Base-by-base conservation (phyloP, 768 basidiomycete genomes). In the Boletus huronensis region DNA sequence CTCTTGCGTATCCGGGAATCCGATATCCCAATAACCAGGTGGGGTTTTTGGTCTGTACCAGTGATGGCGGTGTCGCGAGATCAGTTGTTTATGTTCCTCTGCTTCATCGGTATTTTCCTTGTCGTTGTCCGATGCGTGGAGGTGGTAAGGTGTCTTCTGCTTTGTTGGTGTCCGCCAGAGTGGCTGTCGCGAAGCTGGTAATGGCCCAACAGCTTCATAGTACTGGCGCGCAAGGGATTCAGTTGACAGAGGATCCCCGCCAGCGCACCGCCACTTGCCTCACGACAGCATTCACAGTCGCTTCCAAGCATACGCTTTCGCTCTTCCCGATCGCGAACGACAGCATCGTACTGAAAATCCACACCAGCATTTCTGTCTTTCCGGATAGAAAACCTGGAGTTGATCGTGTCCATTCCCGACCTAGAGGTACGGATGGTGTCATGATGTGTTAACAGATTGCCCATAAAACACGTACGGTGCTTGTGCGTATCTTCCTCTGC, bases 21-120 rank as follows among this genome's bases (percentile, higher is more conserved):
- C 92, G 53, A 95, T 93, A 52, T 86, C 78, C 90, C 93, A 95
- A 70, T 90, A 96, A 16, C 83, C 84, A 1, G 91, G 92, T 11
- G 94, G 94, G 2, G 91, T 93, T 47, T 76, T 79, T 1, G 84
- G 77, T 43, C 82, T 77, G 28, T 76, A 77, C 89, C 88, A 92
- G 19, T 84, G 78, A 54, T 84, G 78, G 16, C 87, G 78, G 67
- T 91, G 89, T 29, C 85, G 77, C 35, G 87, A 90, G 47, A 91
- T 85, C 7, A 76, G 72, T 57, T 88, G 79, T 70, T 82, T 83
- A 65, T 89, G 90, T n/a, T 76, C 71, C 13, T 72, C 72, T 41
- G 72, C 66, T 1, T 60, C 64, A 71, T 78, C 56, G 63, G 42
- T 44, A 29, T 70, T 73, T 39, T 69, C 70, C 48, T 73, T 73